Evolutionary conservation across 345 rosid species (phyloP), one percentile per base, ranked within the genome.

Genomic region (Microcos paniculata): DNA sequence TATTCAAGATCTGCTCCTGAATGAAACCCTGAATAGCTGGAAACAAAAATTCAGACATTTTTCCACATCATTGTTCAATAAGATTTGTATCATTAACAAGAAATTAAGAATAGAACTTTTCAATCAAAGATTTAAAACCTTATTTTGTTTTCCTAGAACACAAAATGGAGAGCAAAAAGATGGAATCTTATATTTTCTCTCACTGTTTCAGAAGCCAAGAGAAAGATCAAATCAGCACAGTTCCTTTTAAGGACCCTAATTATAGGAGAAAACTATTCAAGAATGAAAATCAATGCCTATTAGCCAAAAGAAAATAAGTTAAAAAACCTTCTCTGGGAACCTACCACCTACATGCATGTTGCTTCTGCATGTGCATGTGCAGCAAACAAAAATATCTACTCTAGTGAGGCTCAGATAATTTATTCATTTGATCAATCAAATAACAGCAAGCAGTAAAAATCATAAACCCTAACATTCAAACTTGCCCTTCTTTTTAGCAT

Each of bases 1-100:
- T 76, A 61, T 73, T 84, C 90, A 81, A 82, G 55, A 56, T 87
- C 90, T 69, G 79, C 10, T 24, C 91, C 89, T 26, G 86, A 74
- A 61, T 85, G 87, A 72, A 83, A 75, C 57, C 94, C 94, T 52
- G 97, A 82, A 87, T 91, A 92, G 82, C 98, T 91, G 76, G 18
- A 53, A 46, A 62, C 24, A 75, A 74, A 71, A 69, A 59, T 8
- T 12, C 33, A n/a, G 63, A 43, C 46, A 9, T 18, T 9, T 33
- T 24, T 55, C 31, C 48, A 49, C 40, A 23, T 77, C 18, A 59
- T 57, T 21, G 19, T 53, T 33, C 40, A 66, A 57, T 8, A 61
- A 6, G n/a, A 45, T 14, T 56, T 12, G 64, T 38, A 55, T 21
- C 49, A 21, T 21, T 16, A 42, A 46, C 26, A 62, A 9, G 3